phyloP scores from a whole-genome alignment of 306 rosid genomes.

The Trifolium subterraneum region DNA sequence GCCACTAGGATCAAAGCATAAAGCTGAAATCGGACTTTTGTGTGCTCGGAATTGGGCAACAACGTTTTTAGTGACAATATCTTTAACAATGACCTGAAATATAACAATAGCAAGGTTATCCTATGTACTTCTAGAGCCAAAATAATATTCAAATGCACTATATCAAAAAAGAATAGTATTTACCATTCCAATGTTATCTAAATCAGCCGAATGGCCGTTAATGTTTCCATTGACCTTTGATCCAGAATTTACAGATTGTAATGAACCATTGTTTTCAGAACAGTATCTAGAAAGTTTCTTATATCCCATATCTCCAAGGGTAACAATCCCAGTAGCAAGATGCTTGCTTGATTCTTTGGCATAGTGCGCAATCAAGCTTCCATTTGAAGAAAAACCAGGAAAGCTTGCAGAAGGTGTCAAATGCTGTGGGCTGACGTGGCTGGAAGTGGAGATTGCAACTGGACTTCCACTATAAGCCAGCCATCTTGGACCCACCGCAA shows the following conservation, averaged over 20 bases:
- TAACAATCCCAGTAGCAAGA: constrained; percentile 86
- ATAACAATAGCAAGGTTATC: constrained; percentile 37
- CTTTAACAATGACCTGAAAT: constrained; percentile 86
- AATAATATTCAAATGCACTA: neutral
- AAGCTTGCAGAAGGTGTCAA: constrained; percentile 71
- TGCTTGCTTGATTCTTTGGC: constrained; percentile 98
- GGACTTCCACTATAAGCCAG: constrained; percentile 93
- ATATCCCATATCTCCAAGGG: constrained; percentile 93
- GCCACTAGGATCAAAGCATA: constrained; percentile 95
- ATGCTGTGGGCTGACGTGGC: constrained; percentile 80
- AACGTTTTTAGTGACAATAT: constrained; percentile 73
- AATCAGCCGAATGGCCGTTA: constrained; percentile 66
- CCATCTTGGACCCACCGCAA: constrained; percentile 97
- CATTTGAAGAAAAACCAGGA: constrained; percentile 79
- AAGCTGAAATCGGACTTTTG: constrained; percentile 91
- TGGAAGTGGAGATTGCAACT: constrained; percentile 55
- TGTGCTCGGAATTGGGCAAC: constrained; percentile 90
- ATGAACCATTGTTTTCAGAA: constrained; percentile 68
- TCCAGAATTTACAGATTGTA: constrained; percentile 59
- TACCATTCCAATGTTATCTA: constrained; percentile 87
- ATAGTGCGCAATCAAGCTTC: constrained; percentile 90
- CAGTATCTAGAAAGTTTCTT: constrained; percentile 86
- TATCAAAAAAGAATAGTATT: neutral
- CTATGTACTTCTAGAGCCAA: constrained; percentile 1
- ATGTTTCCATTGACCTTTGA: constrained; percentile 63